These are phyloP conservation scores for Plantago ovata DNA, from an alignment of 257 asterid genomes.

Conservation along the genomic window DNA sequence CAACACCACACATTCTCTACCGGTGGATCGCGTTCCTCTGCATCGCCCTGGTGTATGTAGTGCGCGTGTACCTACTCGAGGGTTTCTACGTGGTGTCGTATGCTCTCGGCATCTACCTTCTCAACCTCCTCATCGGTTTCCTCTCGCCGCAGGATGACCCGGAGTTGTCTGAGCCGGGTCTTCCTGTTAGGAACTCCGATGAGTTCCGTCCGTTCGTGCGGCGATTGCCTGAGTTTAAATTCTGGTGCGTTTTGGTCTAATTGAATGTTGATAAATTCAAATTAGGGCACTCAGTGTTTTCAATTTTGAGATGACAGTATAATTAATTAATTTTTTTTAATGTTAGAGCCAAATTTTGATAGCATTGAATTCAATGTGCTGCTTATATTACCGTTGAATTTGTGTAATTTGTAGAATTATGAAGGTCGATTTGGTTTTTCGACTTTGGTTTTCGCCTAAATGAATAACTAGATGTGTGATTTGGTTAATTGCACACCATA, in stretches of 20 bases:
- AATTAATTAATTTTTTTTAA: neutral
- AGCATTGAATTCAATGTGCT: neutral
- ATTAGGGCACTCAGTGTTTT: conserved; percentile 11
- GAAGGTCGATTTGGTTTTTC: neutral
- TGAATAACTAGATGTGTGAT: neutral
- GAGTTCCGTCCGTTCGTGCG: conserved; percentile 68
- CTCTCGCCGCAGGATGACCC: conserved; percentile 64
- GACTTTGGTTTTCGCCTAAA: neutral
- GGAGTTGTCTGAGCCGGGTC: conserved; percentile 32
- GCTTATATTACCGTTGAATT: neutral
- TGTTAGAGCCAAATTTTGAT: neutral
- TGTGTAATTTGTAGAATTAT: neutral
- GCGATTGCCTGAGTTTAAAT: conserved; percentile 55
- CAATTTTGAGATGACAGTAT: neutral
- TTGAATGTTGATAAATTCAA: neutral
- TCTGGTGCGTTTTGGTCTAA: conserved; percentile 35
- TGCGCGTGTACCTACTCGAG: conserved; percentile 43
- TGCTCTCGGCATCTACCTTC: conserved; percentile 53
- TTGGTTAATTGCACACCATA: too few species aligned
- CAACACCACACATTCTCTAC: conserved; percentile 40
- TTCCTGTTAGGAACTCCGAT: conserved; percentile 46
- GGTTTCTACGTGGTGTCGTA: conserved; percentile 66
- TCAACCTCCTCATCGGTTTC: conserved; percentile 45
- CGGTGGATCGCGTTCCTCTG: conserved; percentile 58
- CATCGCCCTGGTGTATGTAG: conserved; percentile 41